Percentiles rank a stretch among this genome's conserved stretches.
phyloP scores from a whole-genome alignment of 2,329 filamentous ascomycete genomes.

The Coniochaeta prunicola region DNA sequence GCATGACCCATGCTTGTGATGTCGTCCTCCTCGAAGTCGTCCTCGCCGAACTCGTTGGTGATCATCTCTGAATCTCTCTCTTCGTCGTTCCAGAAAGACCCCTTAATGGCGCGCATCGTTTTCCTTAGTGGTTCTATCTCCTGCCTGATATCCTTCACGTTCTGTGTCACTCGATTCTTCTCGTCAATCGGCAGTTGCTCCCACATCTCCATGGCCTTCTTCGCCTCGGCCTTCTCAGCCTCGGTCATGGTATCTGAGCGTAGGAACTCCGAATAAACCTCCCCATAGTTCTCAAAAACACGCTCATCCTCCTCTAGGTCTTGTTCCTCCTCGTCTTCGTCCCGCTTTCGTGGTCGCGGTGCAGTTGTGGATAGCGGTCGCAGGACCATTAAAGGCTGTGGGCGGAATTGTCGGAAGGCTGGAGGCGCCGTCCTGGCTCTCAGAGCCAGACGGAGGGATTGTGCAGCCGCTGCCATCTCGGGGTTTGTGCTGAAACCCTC shows the following conservation, averaged over 20 bases:
- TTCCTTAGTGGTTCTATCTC: slow-evolving; percentile 16
- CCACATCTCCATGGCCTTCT: slow-evolving; percentile 12
- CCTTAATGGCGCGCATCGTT: slow-evolving; percentile 17
- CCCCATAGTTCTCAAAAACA: slow-evolving; percentile 8
- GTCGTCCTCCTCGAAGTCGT: slow-evolving; percentile 72
- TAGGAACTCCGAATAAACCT: slow-evolving; percentile 9
- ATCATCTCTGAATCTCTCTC: slow-evolving; percentile 39
- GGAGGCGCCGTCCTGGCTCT: slow-evolving; percentile 20
- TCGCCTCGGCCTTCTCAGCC: slow-evolving; percentile 12
- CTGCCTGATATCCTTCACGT: slow-evolving; percentile 12
- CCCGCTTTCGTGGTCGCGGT: slow-evolving; percentile 6
- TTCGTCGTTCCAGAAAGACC: slow-evolving; percentile 41
- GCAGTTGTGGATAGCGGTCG: slow-evolving; percentile 14
- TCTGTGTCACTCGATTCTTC: slow-evolving; percentile 7
- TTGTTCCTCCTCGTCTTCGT: slow-evolving; percentile 3
- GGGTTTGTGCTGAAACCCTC: slow-evolving; percentile 3
- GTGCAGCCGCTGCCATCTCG: slow-evolving; percentile 32
- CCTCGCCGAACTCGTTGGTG: slow-evolving; percentile 45
- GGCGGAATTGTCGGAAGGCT: slow-evolving; percentile 3
- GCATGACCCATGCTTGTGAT: slow-evolving; percentile 76
- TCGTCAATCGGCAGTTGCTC: slow-evolving; percentile 7
- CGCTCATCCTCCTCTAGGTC: slow-evolving; percentile 6
- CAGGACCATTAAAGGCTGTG: slow-evolving; percentile 1
- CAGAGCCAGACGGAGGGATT: slow-evolving; percentile 30
- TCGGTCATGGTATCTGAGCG: slow-evolving; percentile 12